Evolutionary conservation across 2,329 filamentous ascomycete genomes (phyloP).

Genomic region (Aspergillus pseudoterreus): DNA sequence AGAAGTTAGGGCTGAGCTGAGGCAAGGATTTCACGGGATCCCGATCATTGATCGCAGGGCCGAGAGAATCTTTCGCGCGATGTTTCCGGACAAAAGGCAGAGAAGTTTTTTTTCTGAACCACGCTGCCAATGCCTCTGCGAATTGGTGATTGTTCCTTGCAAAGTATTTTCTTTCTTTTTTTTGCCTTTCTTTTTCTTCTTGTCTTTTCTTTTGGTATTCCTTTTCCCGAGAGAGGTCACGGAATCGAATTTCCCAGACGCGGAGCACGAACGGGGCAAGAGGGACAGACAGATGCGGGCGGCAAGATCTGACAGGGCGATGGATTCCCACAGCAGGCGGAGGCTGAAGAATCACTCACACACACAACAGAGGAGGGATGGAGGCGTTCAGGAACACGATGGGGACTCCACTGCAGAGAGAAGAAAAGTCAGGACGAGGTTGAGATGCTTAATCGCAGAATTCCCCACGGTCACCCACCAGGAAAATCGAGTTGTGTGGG

Average conservation of each 20-base stretch:
- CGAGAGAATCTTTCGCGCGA: slow-evolving; percentile 14
- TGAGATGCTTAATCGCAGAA: slow-evolving; percentile 33
- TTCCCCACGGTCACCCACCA: slow-evolving; percentile 41
- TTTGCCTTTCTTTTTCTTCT: slow-evolving; percentile 2
- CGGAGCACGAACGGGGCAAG: slow-evolving; percentile 17
- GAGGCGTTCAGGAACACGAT: slow-evolving; percentile 19
- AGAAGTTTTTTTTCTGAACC: slow-evolving; percentile 4
- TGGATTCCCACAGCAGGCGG: slow-evolving; percentile 8
- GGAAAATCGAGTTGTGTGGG: slow-evolving; percentile 33
- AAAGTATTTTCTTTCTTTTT: slow-evolving; percentile 7
- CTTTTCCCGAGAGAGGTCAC: slow-evolving; percentile 17
- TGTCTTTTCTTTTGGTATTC: slow-evolving; percentile 6
- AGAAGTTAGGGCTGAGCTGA: slow-evolving; percentile 10
- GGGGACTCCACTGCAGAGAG: slow-evolving; percentile 31
- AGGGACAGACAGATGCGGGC: slow-evolving; percentile 7
- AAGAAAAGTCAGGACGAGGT: slow-evolving; percentile 24
- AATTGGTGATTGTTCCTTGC: not conserved
- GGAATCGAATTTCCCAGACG: slow-evolving; percentile 9
- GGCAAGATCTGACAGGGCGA: slow-evolving; percentile 2
- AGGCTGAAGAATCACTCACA: slow-evolving; percentile 12
- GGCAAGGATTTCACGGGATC: slow-evolving; percentile 26
- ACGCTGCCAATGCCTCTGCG: slow-evolving; percentile 11
- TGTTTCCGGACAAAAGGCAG: slow-evolving; percentile 13
- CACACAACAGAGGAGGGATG: slow-evolving; percentile 10
- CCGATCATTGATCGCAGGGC: slow-evolving; percentile 32